Base-by-base conservation (phyloP, 129 eudicot genomes). In the Sambucus nigra region DNA sequence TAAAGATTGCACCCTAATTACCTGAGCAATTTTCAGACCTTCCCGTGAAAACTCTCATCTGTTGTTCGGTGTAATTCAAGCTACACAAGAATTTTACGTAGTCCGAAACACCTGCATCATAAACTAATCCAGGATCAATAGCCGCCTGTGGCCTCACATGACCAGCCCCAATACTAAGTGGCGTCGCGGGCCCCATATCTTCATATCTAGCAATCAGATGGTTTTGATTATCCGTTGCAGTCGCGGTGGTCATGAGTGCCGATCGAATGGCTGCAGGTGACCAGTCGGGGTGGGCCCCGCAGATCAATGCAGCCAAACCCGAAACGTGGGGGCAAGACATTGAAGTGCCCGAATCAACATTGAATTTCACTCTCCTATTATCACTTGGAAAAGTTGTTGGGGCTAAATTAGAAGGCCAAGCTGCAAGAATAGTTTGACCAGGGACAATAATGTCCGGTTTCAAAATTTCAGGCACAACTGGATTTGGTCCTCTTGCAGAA, bases 391-490 rank as follows among this genome's bases (percentile, higher is more conserved):
- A 25, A 4, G 8, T 18, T 12, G 56, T 13, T 12, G 56, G 56
- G 15, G 56, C 2, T 25, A 25, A 11, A 11, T 24, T 26, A 24
- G 56, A 13, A 25, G 20, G 35, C 33, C 33, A 24, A 3, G 33
- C 39, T 10, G 55, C 55, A 2, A 51, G 15, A 25, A 51, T 51
- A 17, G 7, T 23, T 32, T 24, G 53, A 29, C 65, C 65, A 5
- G 65, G 65, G n/a, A 42, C 65, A 1, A 28, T 60, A 12, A 60
- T 18, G 29, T 60, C 56, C 3, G 66, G 56, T 5, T 47, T 60
- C 5, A 60, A 23, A 10, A 60, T 21, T 13, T 28, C 38, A 5
- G 55, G 55, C 25, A 52, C 51, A 24, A 52, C 32, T 0, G 17
- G 0, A 9, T 40, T 47, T 14, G 66, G 66, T 1, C 66, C 66